Evolutionary conservation across 441 rosid species (phyloP), one percentile per base, ranked within the genome.

Genomic region (Kokia cookei): DNA sequence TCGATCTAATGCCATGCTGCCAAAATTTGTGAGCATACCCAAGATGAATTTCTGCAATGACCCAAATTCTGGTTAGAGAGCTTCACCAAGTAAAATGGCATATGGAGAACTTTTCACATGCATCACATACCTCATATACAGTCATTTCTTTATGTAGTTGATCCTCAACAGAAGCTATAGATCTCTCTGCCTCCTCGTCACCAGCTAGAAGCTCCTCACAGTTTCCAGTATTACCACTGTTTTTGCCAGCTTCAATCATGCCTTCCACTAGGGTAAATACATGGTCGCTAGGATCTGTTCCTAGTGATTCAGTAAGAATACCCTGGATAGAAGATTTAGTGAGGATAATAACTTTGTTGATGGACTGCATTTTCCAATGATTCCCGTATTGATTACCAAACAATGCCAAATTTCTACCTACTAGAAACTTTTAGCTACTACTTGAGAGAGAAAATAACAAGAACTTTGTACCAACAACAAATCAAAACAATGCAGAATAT

Each of bases 21-120:
- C 94, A 42, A 96, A 91, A 81, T 96, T 91, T 71, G 96, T 93
- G 71, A 93, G 98, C 98, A 93, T 96, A 73, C 97, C 98, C 91
- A 86, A 71, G 74, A 96, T 96, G 67, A 89, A 96, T 90, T 96
- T 92, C 98, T 96, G 84, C 72, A 84, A 65, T 60, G 78, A 78
- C 29, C 54, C 75, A 76, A 77, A 79, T 69, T 57, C 40, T 58
- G 13, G 63, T 80, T 57, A 72, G 75, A 79, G 53, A 75, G 35
- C 50, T 40, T 19, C 51, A 7, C 14, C 42, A 55, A 70, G 73
- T 37, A 55, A 70, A 55, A 37, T 55, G 64, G 2, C 63, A 37
- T 6, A 13, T 13, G 17, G 45, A 70, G 7, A 55, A 43, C 13
- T 37, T 35, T 69, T 76, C 19, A 61, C 69, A 71, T 27, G 37